Evolutionary conservation across 163 green algal genomes (phyloP), one percentile per base, ranked within the genome.

Genomic region (Chloromonas sp.): DNA sequence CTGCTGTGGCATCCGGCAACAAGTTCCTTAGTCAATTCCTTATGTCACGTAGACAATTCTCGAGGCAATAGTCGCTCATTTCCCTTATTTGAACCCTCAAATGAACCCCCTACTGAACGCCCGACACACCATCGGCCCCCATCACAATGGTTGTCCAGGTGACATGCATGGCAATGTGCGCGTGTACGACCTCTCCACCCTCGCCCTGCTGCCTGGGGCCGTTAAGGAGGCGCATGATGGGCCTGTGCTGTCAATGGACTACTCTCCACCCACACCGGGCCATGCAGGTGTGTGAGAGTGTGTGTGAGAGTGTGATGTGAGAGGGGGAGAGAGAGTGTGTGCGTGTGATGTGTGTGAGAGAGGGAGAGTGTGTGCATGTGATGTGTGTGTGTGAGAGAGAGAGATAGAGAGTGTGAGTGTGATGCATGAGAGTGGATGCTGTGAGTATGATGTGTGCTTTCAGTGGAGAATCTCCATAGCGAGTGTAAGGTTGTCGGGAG

Each of bases 121-220:
- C 36, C 36, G 36, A 36, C 36, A 36, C 36, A 36, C 36, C 36
- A 36, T 36, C 36, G 36, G 36, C 36, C 36, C 36, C 36, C 36
- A 36, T 36, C 36, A 36, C 36, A 36, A 36, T 36, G 36, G 36
- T 36, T 36, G 36, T 36, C 36, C 81, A 8, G 92, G 92, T 36
- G 91, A 95, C 86, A n/a, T 66, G 11, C 66, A 81, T 36, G 92
- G 92, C 82, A 94, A 92, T 74, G 66, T 95, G 60, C 87, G 88
- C 58, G 85, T 95, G n/a, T 93, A 85, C 79, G 86, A 87, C 86
- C 79, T 90, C 58, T 60, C 70, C n/a, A 89, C 81, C 14, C 60
- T 91, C 60, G 62, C 83, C 76, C 87, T 90, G 58, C 36, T 36
- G 36, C 36, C 36, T 36, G 3, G 90, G 11, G 59, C 83, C 2